Conservation (phyloP, 139 green algal genomes). For the Chlamydomonas sphaeroides region DNA sequence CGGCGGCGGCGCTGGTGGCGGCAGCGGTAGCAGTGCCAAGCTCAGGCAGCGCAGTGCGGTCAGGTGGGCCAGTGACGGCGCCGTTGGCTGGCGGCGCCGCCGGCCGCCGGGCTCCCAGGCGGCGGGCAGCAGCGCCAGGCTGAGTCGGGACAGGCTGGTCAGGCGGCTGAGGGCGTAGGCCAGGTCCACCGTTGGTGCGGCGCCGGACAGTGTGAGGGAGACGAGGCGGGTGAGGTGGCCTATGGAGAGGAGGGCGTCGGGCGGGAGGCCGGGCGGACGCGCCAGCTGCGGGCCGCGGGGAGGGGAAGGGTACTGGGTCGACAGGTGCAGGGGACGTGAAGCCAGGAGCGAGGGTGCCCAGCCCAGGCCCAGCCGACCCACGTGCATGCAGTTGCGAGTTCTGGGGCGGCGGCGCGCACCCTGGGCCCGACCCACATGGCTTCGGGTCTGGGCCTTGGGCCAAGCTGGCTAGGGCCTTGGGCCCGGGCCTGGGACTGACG, state of each 20-base stretch:
- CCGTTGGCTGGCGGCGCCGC: neutral
- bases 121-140: slow-evolving; percentile 1
- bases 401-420: no score
- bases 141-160: neutral
- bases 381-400: no score
- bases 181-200: neutral
- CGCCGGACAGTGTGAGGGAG: neutral
- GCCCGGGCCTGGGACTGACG: no score
- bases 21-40: neutral
- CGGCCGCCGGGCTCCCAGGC: neutral
- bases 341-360: no score
- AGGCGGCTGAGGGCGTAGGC: neutral
- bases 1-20: neutral
- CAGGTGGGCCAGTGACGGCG: neutral
- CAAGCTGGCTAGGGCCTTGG: no score
- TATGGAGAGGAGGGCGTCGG: neutral
- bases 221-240: neutral
- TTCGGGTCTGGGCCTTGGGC: no score
- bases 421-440: no score
- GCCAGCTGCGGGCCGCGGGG: neutral
- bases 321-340: no score
- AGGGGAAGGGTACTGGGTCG: no score
- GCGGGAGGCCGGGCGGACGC: neutral
- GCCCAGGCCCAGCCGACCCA: no score
- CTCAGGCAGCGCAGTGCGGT: neutral